Evolutionary conservation across 768 basidiomycete species (phyloP).

Genomic region (Collybia sordida): DNA sequence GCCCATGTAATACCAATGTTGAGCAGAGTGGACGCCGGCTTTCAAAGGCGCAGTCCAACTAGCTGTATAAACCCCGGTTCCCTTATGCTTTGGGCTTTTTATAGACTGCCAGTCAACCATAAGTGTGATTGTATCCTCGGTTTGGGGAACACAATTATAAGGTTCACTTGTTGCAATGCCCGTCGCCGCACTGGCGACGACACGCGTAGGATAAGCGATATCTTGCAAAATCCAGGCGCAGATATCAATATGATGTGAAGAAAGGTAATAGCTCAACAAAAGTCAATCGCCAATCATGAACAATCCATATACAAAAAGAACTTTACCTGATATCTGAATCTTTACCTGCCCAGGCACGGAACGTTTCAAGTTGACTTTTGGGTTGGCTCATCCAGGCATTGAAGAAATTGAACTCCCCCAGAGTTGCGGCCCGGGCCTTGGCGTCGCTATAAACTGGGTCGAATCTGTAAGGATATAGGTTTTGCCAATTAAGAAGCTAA

Average conservation of each 20-base stretch:
- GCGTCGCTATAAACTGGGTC: slow-evolving; percentile 95
- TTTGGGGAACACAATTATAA: slow-evolving; percentile 81
- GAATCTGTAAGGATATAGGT: slow-evolving; percentile 43
- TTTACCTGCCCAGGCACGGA: slow-evolving; percentile 93
- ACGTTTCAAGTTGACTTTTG: slow-evolving; percentile 92
- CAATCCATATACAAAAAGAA: background rate
- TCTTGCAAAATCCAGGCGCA: slow-evolving; percentile 84
- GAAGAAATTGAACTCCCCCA: slow-evolving; percentile 96
- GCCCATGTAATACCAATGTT: slow-evolving; percentile 95
- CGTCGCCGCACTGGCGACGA: slow-evolving; percentile 87
- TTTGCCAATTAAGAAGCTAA: background rate
- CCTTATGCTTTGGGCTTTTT: slow-evolving; percentile 70
- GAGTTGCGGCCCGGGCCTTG: slow-evolving; percentile 65
- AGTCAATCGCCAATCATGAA: slow-evolving; percentile 7
- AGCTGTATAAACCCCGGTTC: slow-evolving; percentile 90
- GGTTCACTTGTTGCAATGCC: slow-evolving; percentile 91
- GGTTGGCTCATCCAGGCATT: slow-evolving; percentile 98
- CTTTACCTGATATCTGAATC: slow-evolving; percentile 85
- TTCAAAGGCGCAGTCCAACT: slow-evolving; percentile 93
- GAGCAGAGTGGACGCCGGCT: slow-evolving; percentile 86
- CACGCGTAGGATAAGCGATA: slow-evolving; percentile 75
- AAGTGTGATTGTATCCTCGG: slow-evolving; percentile 94
- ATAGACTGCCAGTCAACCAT: slow-evolving; percentile 92
- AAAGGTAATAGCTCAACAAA: slow-evolving; percentile 80
- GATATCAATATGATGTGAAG: slow-evolving; percentile 92